Conservation (phyloP, 108 stramenopile genomes). For the Nitzschia sp. region DNA sequence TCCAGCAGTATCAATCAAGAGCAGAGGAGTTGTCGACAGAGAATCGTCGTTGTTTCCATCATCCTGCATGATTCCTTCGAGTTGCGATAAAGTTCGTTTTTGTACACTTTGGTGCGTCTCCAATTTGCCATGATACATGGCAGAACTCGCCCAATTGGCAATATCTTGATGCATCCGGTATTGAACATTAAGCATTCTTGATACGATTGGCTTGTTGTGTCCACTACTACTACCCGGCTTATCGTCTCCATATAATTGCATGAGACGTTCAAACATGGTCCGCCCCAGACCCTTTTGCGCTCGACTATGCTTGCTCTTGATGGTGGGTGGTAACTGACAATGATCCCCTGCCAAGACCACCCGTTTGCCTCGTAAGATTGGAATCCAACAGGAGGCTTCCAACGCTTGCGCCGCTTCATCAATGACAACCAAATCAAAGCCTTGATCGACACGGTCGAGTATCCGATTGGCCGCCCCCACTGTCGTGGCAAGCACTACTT, state of each 20-base stretch:
- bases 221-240: neutral
- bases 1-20: constrained; percentile 94
- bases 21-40: constrained; percentile 49
- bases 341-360: constrained; percentile 96
- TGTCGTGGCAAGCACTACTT: constrained; percentile 89
- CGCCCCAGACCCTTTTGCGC: constrained; percentile 70
- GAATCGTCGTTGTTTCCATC: constrained; percentile 14
- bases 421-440: constrained; percentile 99
- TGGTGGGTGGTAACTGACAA: constrained; percentile 96
- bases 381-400: constrained; percentile 96
- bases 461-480: constrained; percentile 82
- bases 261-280: constrained; percentile 95
- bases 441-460: constrained; percentile 46
- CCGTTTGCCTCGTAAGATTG: constrained; percentile 75
- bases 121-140: constrained; percentile 85
- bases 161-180: constrained; percentile 96
- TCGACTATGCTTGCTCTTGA: constrained; percentile 54
- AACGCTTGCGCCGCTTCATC: constrained; percentile 98
- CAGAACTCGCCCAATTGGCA: constrained; percentile 90
- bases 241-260: constrained; percentile 64
- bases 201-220: constrained; percentile 31
- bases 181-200: constrained; percentile 90
- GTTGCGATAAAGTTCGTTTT: constrained; percentile 48
- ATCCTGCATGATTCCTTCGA: constrained; percentile 21
- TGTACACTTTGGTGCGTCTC: constrained; percentile 63